A percentile compares a stretch with the other conserved stretches of the same genome.
These are phyloP conservation scores for Dioscorea dumetorum DNA, from an alignment of 106 monocot genomes.

Conservation along the genomic window DNA sequence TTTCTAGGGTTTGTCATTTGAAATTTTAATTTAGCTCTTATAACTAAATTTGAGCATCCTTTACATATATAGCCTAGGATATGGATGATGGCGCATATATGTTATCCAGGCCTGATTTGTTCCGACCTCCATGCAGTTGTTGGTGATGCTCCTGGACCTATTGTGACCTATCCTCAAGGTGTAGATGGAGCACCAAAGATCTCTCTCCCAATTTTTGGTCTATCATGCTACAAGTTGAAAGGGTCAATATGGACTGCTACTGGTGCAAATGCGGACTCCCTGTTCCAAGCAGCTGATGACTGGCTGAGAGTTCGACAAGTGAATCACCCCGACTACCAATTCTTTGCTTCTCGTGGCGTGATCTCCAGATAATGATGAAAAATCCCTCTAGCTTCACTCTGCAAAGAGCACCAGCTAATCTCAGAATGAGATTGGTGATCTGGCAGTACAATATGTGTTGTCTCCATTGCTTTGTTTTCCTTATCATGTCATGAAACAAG, in stretches of 20 bases:
- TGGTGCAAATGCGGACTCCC: slow-evolving; percentile 19
- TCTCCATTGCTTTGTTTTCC: no score
- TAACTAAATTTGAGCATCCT: no score
- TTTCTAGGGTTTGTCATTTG: no score
- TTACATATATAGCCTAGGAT: no score
- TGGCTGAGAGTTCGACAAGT: slow-evolving; percentile 34
- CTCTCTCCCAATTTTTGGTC: slow-evolving; percentile 32
- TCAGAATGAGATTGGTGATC: no score
- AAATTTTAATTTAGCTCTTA: no score
- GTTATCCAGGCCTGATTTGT: no score
- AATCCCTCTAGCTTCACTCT: no score
- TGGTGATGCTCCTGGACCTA: slow-evolving; percentile 4
- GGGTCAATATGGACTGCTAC: slow-evolving; percentile 37
- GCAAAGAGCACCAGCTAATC: no score
- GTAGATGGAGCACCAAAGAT: slow-evolving; percentile 23
- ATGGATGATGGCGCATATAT: no score
- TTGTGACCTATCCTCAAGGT: slow-evolving; percentile 12
- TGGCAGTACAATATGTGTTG: no score
- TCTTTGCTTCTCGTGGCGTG: slow-evolving; percentile 34
- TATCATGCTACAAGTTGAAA: slow-evolving; percentile 36
- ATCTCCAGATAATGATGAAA: not conserved
- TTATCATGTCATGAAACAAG: no score
- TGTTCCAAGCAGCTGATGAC: slow-evolving; percentile 33
- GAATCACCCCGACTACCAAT: slow-evolving; percentile 49
- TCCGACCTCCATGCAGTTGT: slow-evolving; percentile 6